phyloP scores from a whole-genome alignment of 1,284 basidiomycete genomes.

The Vanrija pseudolonga region DNA sequence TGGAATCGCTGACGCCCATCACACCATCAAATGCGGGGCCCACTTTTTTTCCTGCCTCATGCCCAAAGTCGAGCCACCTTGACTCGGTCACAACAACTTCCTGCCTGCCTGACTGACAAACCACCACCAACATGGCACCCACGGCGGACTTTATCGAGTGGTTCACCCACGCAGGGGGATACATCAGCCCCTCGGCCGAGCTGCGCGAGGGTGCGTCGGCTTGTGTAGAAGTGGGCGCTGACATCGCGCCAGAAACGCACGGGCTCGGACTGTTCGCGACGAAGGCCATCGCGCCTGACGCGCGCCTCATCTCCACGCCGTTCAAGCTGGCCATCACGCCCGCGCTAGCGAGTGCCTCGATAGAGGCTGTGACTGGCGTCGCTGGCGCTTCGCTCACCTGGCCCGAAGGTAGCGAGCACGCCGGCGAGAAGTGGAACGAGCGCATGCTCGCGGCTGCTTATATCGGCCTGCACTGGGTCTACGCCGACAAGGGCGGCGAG shows the following conservation, averaged over 20 bases:
- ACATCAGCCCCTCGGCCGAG: slow-evolving; percentile 13
- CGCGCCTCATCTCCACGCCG: slow-evolving; percentile 66
- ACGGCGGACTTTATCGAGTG: neutral
- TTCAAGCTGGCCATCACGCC: slow-evolving; percentile 69
- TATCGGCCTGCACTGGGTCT: slow-evolving; percentile 66
- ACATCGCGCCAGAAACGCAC: slow-evolving; percentile 9
- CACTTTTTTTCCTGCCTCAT: neutral
- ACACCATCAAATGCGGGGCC: neutral
- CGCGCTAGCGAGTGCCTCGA: slow-evolving; percentile 52
- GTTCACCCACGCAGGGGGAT: slow-evolving; percentile 3
- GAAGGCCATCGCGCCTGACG: slow-evolving; percentile 54
- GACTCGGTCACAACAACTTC: too few species aligned
- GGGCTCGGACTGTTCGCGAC: slow-evolving; percentile 62
- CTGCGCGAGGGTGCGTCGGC: slow-evolving; percentile 42
- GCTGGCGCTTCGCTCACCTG: slow-evolving; percentile 21
- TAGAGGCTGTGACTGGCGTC: slow-evolving; percentile 46
- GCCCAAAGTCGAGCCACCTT: neutral
- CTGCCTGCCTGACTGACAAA: too few species aligned
- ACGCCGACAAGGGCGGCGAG: slow-evolving; percentile 22
- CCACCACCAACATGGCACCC: neutral
- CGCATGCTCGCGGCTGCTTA: slow-evolving; percentile 70
- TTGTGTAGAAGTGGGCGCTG: neutral
- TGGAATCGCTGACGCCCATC: neutral
- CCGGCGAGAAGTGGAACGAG: slow-evolving; percentile 57
- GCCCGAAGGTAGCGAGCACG: slow-evolving; percentile 18